These are phyloP conservation scores for Bocquillonia castaneifolia DNA, from an alignment of 441 rosid species.

Conservation along the genomic window DNA sequence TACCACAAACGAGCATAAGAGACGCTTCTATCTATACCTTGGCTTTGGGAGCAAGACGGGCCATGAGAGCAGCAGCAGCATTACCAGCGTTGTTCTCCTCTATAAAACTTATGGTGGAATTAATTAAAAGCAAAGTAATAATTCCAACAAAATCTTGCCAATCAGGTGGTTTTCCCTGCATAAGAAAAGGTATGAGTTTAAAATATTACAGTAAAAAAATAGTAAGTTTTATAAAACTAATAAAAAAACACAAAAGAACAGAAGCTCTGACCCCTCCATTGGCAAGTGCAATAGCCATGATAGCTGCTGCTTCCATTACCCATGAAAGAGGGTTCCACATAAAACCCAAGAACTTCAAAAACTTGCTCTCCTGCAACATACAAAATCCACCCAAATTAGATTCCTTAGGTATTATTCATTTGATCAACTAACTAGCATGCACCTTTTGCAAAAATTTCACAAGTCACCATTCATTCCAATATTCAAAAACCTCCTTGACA, in stretches of 20 bases:
- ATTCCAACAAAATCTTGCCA: slow-evolving; percentile 98
- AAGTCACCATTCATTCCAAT: no score
- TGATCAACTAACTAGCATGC: no score
- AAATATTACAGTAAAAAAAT: no score
- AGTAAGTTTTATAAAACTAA: no score
- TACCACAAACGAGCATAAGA: no score
- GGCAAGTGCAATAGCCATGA: slow-evolving; percentile 98
- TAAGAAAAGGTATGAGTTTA: no score
- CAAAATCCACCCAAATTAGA: no score
- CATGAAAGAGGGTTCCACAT: slow-evolving; percentile 99
- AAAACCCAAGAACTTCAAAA: slow-evolving; percentile 79
- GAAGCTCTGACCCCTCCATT: slow-evolving; percentile 98
- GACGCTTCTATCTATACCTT: no score
- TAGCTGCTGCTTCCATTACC: slow-evolving; percentile 99
- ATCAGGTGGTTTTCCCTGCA: slow-evolving; percentile 90
- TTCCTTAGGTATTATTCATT: no score
- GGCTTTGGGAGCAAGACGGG: slow-evolving; percentile 91
- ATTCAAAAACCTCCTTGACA: no score
- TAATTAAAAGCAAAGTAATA: slow-evolving; percentile 73
- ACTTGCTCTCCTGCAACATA: slow-evolving; percentile 71
- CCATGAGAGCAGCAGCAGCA: slow-evolving; percentile 98
- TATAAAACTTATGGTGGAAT: slow-evolving; percentile 89
- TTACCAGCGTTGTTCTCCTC: slow-evolving; percentile 97
- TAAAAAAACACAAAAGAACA: no score
- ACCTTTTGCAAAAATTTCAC: no score